Evolutionary conservation across 164 flowering plant species (phyloP), one percentile per base, ranked within the genome.

Genomic region (Tinospora cordifolia): DNA sequence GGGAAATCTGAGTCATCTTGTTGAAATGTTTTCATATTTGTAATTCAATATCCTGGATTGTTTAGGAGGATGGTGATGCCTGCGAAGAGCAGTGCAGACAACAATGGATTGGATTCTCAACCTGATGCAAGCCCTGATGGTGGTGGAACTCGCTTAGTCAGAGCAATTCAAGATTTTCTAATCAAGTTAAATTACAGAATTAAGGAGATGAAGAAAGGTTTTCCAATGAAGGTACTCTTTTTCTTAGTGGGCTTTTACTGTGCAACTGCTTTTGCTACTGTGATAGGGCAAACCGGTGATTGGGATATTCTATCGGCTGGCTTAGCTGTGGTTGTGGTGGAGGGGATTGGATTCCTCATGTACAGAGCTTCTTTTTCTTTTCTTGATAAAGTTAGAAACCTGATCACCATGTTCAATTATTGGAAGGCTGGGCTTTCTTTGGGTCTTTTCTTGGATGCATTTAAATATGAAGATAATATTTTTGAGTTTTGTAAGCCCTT

Each of bases 261-360:
- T 79, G 96, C 98, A 39, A 91, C 98, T 41, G 98, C 96, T 22
- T 93, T 90, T 77, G 85, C 98, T 15, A 93, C 98, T 21, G 93
- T 91, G 22, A 93, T 93, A 60, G 98, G 98, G 68, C 98, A 93
- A 81, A 91, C 97, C 1, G 98, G 97, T 65, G 98, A 94, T 66
- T 94, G 97, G 98, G 98, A 94, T 79, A 85, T 94, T 62, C 82
- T 91, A 0, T 91, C 98, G 75, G 97, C 98, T 74, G 97, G 87
- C 19, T 81, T 94, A 69, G 93, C 98, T 66, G 95, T 90, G 71
- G 84, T 85, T 71, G 83, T 91, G 66, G 97, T 93, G 21, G 98
- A 93, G 76, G 96, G 87, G 14, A 91, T 91, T 71, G 98, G 97
- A 38, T 94, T 93, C 58, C 90, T 93, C 76, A 90, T 85, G 97